Conservation (phyloP, 495 filamentous ascomycete genomes). For the Trichocladium uniseriatum region DNA sequence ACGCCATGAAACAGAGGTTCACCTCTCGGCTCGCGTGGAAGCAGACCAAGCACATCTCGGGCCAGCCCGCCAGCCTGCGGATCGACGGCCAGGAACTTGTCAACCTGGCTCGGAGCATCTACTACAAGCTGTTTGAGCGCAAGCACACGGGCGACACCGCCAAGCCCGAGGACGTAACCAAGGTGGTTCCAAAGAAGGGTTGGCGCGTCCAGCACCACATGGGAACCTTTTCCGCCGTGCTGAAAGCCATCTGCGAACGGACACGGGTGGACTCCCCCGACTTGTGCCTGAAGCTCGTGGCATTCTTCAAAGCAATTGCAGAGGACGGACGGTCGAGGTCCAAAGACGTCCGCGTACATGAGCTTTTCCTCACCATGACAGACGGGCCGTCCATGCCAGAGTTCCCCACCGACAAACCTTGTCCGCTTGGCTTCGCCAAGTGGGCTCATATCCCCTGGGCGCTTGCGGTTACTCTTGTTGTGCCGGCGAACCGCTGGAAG, state of each 20-base stretch:
- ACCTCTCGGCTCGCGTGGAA: conserved; percentile 23
- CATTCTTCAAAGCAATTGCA: too few relatives aligned
- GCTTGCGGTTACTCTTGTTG: conserved; percentile 30
- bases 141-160: not conserved
- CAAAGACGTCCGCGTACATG: conserved; percentile 7
- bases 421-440: conserved; percentile 3
- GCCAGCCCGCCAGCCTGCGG: conserved; percentile 5
- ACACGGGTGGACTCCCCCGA: conserved; percentile 11
- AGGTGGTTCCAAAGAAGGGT: not conserved
- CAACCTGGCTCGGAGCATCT: conserved; percentile 7
- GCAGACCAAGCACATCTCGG: conserved; percentile 13
- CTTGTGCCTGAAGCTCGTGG: conserved; percentile 12
- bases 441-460: conserved; percentile 29
- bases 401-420: not conserved
- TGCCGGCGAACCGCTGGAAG: conserved; percentile 20
- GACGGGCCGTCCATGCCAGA: not conserved
- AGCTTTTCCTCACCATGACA: too few relatives aligned
- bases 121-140: conserved; percentile 18
- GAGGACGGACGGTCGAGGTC: too few relatives aligned
- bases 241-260: conserved; percentile 18
- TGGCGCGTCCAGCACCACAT: conserved; percentile 27
- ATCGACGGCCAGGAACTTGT: conserved; percentile 10
- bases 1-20: conserved; percentile 5
- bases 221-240: conserved; percentile 29
- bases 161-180: not conserved